Evolutionary conservation across 2,329 filamentous ascomycete genomes (phyloP), one percentile per base, ranked within the genome.

Genomic region (Cadophora gregata): DNA sequence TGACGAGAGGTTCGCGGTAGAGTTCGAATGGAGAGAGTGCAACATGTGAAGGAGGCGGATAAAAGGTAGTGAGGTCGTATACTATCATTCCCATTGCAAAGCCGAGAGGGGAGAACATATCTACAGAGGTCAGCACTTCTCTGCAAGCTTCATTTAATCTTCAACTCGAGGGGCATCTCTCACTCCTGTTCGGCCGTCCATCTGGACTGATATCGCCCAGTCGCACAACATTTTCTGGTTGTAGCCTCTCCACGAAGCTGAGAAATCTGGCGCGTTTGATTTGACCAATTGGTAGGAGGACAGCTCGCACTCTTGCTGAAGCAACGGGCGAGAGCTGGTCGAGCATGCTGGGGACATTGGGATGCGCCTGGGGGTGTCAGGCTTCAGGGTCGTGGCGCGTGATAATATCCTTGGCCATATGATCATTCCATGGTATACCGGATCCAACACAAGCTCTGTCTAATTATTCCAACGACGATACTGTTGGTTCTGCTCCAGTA

Each of bases 321-420:
- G 94, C 92, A 82, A 94, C 89, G 80, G 95, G 93, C 79, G 94
- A 91, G 79, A 97, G 88, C 80, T 92, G 90, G 84, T 97, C 95
- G 81, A 92, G 86, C 93, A 97, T 97, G 78, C 81, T 90, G 84
- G 79, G 80, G 84, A 80, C 81, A 84, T 82, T 77, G 79, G 71
- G 68, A 72, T 75, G 74, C 73, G 74, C 74, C 71, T 61, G 47
- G 29, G 31, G 25, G 29, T 67, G 48, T 55, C 60, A 48, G 62
- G 56, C 63, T 61, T 60, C 36, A 36, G 59, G 3, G 59, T 47
- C 42, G 31, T 19, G 58, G 31, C 31, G 27, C 29, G 38, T 21
- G 47, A 19, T 25, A 47, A 25, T 31, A 27, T 59, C 61, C 56
- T 24, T 16, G 60, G n/a, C 36, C 19, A 42, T 36, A 62, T 59